Conservation (phyloP, 805 yeast species). For the Helenozyma rhizophorensis region DNA sequence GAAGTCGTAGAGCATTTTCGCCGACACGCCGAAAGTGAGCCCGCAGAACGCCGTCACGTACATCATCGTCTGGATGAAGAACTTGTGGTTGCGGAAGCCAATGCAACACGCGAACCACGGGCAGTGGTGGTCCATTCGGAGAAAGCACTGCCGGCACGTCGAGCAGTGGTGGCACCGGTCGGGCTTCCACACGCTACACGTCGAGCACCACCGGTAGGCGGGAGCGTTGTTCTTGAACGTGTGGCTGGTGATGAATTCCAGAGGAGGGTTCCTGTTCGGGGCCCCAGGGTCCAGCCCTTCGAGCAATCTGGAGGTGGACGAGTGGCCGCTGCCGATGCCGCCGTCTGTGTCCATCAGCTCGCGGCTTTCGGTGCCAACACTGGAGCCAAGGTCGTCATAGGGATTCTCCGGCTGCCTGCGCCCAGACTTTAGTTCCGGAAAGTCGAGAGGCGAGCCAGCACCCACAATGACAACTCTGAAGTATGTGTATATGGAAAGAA, state of each 20-base stretch:
- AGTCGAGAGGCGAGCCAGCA: slow-evolving; percentile 65
- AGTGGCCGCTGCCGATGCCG: neutral
- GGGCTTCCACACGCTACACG: slow-evolving; percentile 56
- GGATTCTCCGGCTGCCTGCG: slow-evolving; percentile 14
- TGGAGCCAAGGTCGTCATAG: slow-evolving; percentile 5
- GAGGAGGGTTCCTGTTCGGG: slow-evolving; percentile 23
- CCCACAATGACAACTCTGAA: slow-evolving; percentile 50
- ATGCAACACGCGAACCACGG: slow-evolving; percentile 94
- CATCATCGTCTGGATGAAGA: slow-evolving; percentile 67
- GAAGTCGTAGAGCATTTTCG: slow-evolving; percentile 44
- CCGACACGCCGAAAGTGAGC: slow-evolving; percentile 37
- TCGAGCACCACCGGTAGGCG: slow-evolving; percentile 54
- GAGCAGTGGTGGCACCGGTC: slow-evolving; percentile 59
- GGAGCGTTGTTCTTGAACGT: slow-evolving; percentile 46
- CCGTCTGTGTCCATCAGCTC: neutral
- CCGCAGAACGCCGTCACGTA: slow-evolving; percentile 49
- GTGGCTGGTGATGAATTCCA: slow-evolving; percentile 31
- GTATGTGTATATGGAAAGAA: slow-evolving; percentile 46
- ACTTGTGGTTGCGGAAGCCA: slow-evolving; percentile 77
- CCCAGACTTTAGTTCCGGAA: slow-evolving; percentile 35
- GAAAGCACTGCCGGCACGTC: slow-evolving; percentile 41
- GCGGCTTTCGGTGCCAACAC: neutral
- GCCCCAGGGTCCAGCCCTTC: neutral
- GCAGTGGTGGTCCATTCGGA: slow-evolving; percentile 59
- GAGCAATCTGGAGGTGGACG: too few species aligned